Percentiles rank a stretch among this genome's conserved stretches.
These are phyloP conservation scores for Trypanosoma platydactyli DNA, from an alignment of 208 protist species.

Conservation along the genomic window DNA sequence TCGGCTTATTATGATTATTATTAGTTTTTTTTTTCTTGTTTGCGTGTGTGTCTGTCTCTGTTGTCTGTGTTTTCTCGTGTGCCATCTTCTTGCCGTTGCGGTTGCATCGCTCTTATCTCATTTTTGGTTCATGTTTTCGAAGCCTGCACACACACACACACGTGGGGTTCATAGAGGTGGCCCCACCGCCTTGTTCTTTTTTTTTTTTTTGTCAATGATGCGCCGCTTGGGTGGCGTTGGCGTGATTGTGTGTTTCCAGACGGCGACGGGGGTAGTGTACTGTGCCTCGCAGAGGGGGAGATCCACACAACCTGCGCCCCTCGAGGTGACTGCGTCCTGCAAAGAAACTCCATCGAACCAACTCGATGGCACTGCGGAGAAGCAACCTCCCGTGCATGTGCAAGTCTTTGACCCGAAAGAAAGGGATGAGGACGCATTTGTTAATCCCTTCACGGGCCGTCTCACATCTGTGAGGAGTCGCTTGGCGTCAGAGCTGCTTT, in stretches of 20 bases:
- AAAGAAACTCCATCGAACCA: neutral
- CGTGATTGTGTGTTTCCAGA: neutral
- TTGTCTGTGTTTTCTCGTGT: neutral
- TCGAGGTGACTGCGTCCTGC: neutral
- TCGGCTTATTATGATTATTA: neutral
- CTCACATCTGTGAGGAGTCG: conserved; percentile 29
- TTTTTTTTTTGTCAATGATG: conserved; percentile 6
- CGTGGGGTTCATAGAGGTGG: neutral
- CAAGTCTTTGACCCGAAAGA: neutral
- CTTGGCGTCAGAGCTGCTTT: conserved; percentile 32
- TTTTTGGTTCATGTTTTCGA: too few relatives aligned
- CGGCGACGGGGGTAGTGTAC: neutral
- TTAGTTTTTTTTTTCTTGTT: conserved; percentile 4
- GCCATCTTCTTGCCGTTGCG: too few relatives aligned
- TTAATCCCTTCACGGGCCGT: conserved; percentile 82
- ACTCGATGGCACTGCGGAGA: neutral
- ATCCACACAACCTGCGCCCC: neutral
- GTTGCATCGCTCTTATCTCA: too few relatives aligned
- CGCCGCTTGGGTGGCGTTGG: neutral
- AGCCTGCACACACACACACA: too few relatives aligned
- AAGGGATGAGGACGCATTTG: conserved; percentile 25
- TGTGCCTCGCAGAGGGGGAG: neutral
- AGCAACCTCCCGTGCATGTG: neutral
- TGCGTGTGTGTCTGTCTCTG: neutral
- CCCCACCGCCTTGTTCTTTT: too few relatives aligned